phyloP scores from a whole-genome alignment of 2,329 filamentous ascomycete genomes.

The Xylariales sp. region DNA sequence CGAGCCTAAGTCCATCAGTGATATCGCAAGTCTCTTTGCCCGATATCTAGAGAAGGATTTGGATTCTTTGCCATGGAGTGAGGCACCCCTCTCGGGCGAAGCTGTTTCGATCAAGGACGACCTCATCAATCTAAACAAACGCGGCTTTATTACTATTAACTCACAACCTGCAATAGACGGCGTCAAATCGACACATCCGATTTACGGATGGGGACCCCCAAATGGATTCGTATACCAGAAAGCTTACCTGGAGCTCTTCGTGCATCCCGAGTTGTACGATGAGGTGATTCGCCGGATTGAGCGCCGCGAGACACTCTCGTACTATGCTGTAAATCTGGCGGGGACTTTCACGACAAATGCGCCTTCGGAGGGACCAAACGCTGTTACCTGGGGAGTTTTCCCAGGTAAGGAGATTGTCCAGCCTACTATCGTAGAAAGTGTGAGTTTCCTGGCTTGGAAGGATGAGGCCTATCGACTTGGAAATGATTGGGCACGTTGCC shows the following conservation, averaged over 20 bases:
- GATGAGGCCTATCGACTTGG: conserved; percentile 96
- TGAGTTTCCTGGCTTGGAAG: conserved; percentile 98
- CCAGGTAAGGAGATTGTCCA: conserved; percentile 99
- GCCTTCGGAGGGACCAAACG: conserved; percentile 87
- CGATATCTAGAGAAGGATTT: conserved; percentile 85
- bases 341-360: conserved; percentile 88
- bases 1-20: conserved; percentile 80
- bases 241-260: conserved; percentile 91
- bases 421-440: conserved; percentile 97
- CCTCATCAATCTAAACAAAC: conserved; percentile 83
- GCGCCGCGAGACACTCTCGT: conserved; percentile 83
- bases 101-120: conserved; percentile 81
- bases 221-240: conserved; percentile 99
- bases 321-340: conserved; percentile 89
- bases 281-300: conserved; percentile 84
- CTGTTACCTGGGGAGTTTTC: conserved; percentile 99
- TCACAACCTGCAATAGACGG: conserved; percentile 96
- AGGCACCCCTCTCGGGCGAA: conserved; percentile 85
- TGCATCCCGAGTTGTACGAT: conserved; percentile 81
- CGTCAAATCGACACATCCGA: conserved; percentile 84
- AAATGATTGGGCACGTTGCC: conserved; percentile 93
- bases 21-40: conserved; percentile 86
- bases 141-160: conserved; percentile 94
- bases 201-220: conserved; percentile 93
- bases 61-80: conserved; percentile 91